Base-by-base conservation (phyloP, 2,329 filamentous ascomycete genomes). In the Colletotrichum caudatum region DNA sequence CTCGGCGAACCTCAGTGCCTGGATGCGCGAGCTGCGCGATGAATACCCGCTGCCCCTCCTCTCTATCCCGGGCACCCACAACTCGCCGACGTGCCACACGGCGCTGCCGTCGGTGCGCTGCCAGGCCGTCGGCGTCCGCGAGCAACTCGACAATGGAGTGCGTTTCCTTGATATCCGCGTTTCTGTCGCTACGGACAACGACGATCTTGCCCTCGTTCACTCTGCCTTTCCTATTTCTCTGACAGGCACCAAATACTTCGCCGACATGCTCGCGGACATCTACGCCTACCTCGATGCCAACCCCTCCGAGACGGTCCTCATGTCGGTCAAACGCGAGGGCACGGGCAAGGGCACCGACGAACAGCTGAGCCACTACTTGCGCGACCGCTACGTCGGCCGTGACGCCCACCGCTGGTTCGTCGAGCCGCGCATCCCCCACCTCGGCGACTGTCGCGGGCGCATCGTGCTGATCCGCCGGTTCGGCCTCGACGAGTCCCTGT, bases 81-180 rank as follows among this genome's bases (percentile, higher is more conserved):
- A 99, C 83, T 94, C 93, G 23, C 94, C 96, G 8, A 97, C 95
- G 12, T 92, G 89, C 82, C 88, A 97, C 84, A 88, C 89, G 60
- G 95, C 96, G 16, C 88, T 98, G 6, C 96, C 96, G 1, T 97
- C 94, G 1, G 96, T 98, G 48, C 92, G 96, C 50, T 98, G 96
- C 81, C 96, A 99, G 83, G 91, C 93, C 44, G 94, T 95, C 23
- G 86, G 89, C 72, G 87, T 97, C 6, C 85, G 86, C 60, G 89
- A 92, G 64, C 96, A 99, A 82, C 89, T 99, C 37, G 86, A 91
- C 68, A 95, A 97, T 79, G 96, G 96, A 37, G 92, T 98, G 57
- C 94, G 96, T 63, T 98, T 98, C 85, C 91, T 99, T 75, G 96
- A 99, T 80, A 89, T 99, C 73, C 91, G 96, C 63, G 92, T 98